Base-by-base conservation (phyloP, 1,284 basidiomycete genomes). In the Trichosporon sp. region DNA sequence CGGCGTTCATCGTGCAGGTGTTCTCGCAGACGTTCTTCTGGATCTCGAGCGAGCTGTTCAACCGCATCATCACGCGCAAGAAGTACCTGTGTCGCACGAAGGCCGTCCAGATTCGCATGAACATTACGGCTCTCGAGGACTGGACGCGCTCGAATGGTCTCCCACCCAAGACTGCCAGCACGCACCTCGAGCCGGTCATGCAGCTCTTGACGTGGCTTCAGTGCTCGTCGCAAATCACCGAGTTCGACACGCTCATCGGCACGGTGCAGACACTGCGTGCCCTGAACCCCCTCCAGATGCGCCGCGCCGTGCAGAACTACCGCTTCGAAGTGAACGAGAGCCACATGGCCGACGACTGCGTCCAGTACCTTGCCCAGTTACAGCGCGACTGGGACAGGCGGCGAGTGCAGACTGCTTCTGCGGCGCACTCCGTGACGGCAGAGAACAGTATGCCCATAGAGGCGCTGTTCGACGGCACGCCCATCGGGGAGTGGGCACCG, bases 301-400 rank as follows among this genome's bases (percentile, higher is more conserved):
- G 94, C 65, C 89, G 93, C 46, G 94, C 94, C 35, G 91, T 96
- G 26, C 89, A 91, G 66, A 96, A 98, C 78, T 99, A 99, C 85
- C 91, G 92, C 76, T 98, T 93, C 81, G 96, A 98, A 85, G 91
- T 98, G 66, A 92, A 92, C 78, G 96, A 99, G 84, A 87, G 89
- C 1, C 88, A 88, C 73, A 97, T 99, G 93, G 91, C 91, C 5
- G 94, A 97, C 31, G 96, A 99, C 81, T 98, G 96, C 79, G 85
- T 89, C 65, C 93, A 97, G 84, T 98, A 98, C 79, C 88, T 99
- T 32, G 91, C 90, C 3, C 95, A 98, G 78, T 85, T 98, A 11
- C 94, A 97, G 83, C 93, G 93, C 78, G 96, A 98, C 80, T 98
- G 96, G 96, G 94, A 97, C 84, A 86, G 92, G 71, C 90, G 92